Evolutionary conservation across 169 alveolate species (phyloP), one percentile per base, ranked within the genome.

Genomic region (Cryptosporidium xiaoi): DNA sequence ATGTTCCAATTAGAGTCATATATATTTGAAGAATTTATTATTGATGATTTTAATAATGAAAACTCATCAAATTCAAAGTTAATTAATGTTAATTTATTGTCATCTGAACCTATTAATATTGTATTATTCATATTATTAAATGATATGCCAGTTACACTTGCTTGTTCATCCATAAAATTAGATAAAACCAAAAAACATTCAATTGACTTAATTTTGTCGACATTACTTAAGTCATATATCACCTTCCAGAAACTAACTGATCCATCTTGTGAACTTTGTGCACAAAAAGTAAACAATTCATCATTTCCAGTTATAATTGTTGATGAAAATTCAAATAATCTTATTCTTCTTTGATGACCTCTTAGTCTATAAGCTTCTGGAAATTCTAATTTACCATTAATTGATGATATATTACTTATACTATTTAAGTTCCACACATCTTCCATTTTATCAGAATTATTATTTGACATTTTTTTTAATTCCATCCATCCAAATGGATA

Each of bases 241-340:
- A 77, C 71, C 50, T 77, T 77, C 87, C 87, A 77, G 6, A 77
- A 77, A 62, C 87, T 77, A 20, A 77, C 40, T 20, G 77, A 60
- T 12, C 87, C 87, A n/a, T 77, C 87, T 36, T 77, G 87, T 1
- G 77, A 77, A 31, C 87, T 62, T 46, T 77, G 87, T 31, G 87
- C 87, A 44, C 69, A 77, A 1, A 77, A 15, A 20, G 87, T 44
- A 62, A 77, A 77, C n/a, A 77, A 24, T 40, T 77, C 87, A 27
- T 62, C 77, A 12, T 77, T 77, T 62, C 51, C 71, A 10, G 40
- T 31, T 34, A 77, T 24, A n/a, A 77, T 64, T 10, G 71, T 62
- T 24, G 71, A 24, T 1, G 87, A 40, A 33, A 77, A 77, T 48
- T 77, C 77, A 36, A 56, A 77, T 40, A 77, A 13, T 62, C 87